Evolutionary conservation across 306 rosid species (phyloP).

Genomic region (Inga leiocalycina): DNA sequence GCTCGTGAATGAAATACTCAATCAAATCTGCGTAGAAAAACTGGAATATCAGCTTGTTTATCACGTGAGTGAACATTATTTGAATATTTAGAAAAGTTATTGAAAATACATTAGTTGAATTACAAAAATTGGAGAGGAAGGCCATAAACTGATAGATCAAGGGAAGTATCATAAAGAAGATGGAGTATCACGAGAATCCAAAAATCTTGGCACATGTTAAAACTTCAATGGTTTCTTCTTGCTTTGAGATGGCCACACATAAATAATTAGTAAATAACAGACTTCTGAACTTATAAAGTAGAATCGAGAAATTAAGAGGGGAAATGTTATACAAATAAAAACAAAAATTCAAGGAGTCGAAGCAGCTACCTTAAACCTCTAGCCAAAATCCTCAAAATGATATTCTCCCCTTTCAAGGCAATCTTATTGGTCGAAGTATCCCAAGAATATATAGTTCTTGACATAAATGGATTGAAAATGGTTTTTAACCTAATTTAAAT

Average conservation of each 20-base stretch:
- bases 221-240: background rate
- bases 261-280: background rate
- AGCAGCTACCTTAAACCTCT: slow-evolving; percentile 20
- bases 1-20: background rate
- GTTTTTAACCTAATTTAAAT: background rate
- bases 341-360: background rate
- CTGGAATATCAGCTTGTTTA: background rate
- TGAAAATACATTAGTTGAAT: background rate
- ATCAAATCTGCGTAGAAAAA: background rate
- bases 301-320: background rate
- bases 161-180: background rate
- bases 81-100: background rate
- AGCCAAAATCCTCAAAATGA: background rate
- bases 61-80: background rate
- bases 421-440: background rate
- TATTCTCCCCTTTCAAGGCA: slow-evolving; percentile 15
- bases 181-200: background rate
- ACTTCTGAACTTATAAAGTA: background rate
- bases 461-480: background rate
- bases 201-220: background rate
- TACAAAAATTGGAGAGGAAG: background rate
- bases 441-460: background rate
- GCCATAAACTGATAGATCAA: background rate
- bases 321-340: background rate
- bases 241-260: background rate